phyloP scores from a whole-genome alignment of 1,284 basidiomycete genomes.

The Fomitopsis betulina region DNA sequence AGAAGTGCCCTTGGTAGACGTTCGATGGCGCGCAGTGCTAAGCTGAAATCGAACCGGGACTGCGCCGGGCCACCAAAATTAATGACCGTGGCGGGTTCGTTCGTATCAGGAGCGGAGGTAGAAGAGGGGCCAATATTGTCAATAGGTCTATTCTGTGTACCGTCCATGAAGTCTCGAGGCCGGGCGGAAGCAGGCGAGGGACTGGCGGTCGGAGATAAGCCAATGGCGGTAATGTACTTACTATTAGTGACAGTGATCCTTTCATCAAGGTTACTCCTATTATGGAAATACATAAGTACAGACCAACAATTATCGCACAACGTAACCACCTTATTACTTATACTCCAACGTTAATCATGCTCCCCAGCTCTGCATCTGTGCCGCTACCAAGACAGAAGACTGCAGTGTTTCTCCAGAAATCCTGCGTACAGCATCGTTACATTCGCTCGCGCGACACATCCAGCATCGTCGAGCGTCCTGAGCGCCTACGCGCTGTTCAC shows the following conservation, averaged over 20 bases:
- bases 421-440: slow-evolving; percentile 71
- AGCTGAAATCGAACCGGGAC: neutral
- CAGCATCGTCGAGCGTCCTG: slow-evolving; percentile 82
- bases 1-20: neutral
- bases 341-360: neutral
- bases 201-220: neutral
- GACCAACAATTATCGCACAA: too few relatives aligned
- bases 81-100: neutral
- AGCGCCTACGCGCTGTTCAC: slow-evolving; percentile 80
- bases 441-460: slow-evolving; percentile 74
- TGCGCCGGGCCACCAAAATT: neutral
- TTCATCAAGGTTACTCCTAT: too few relatives aligned
- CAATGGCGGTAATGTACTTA: too few relatives aligned
- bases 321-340: neutral
- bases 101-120: neutral
- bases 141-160: neutral
- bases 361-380: neutral
- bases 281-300: too few relatives aligned
- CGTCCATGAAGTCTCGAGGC: neutral
- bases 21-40: neutral
- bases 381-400: neutral
- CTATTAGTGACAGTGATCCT: too few relatives aligned
- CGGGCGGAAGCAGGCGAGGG: neutral
- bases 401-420: slow-evolving; percentile 53
- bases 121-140: neutral